Conservation (phyloP, 2,329 filamentous ascomycete genomes). For the Botrytis sinoallii region DNA sequence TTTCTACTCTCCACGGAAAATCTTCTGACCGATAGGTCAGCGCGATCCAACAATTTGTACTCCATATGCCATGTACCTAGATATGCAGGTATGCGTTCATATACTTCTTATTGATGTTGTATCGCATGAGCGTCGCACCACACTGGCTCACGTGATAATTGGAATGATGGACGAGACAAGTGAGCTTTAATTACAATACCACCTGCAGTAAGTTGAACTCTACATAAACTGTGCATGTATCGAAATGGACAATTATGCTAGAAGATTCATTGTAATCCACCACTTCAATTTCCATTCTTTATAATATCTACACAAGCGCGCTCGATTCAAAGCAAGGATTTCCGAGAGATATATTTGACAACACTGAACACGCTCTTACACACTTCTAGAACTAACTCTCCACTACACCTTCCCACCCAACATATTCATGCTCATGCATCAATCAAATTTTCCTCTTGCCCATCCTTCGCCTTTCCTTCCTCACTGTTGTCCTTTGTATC, state of each 20-base stretch:
- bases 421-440: slow-evolving; percentile 46
- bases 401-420: neutral
- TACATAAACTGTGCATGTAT: neutral
- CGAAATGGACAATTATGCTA: neutral
- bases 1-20: neutral
- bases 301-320: slow-evolving; percentile 19
- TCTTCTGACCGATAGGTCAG: neutral
- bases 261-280: slow-evolving; percentile 1
- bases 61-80: neutral
- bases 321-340: slow-evolving; percentile 15
- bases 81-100: neutral
- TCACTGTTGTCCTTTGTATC: slow-evolving; percentile 42
- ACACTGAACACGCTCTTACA: slow-evolving; percentile 8
- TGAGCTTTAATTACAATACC: neutral
- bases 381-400: slow-evolving; percentile 8
- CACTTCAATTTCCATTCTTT: neutral
- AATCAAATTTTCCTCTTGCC: slow-evolving; percentile 58
- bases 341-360: slow-evolving; percentile 24
- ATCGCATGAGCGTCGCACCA: neutral
- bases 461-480: slow-evolving; percentile 36
- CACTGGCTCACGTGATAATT: neutral
- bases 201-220: no score
- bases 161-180: neutral
- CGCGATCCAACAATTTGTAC: neutral
- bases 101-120: neutral